Conservation (phyloP, 805 yeast genomes). For the Wickerhamiella sorbophila region DNA sequence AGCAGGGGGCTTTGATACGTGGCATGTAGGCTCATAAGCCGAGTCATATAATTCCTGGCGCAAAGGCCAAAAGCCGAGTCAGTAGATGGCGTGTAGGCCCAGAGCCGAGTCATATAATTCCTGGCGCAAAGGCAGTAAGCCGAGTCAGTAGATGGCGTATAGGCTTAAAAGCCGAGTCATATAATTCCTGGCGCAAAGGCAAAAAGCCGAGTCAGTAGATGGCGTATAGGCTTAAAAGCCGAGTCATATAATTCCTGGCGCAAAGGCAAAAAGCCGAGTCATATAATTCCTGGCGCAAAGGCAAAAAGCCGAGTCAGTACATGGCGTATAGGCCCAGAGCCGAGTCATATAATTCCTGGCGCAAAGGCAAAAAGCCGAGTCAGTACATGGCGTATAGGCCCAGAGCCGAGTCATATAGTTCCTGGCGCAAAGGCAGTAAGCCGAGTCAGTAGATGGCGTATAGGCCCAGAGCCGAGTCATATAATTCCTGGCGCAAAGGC, state of each 20-base stretch:
- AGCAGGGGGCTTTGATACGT: too few relatives aligned
- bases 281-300: not conserved
- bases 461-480: not conserved
- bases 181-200: not conserved
- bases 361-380: not conserved
- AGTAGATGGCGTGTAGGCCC: too few relatives aligned
- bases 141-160: too few relatives aligned
- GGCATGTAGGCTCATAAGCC: too few relatives aligned
- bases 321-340: not conserved
- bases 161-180: too few relatives aligned
- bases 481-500: not conserved
- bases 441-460: not conserved
- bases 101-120: too few relatives aligned
- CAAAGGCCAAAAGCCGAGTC: not conserved
- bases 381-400: not conserved
- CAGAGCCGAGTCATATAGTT: not conserved
- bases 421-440: not conserved
- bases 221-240: too few relatives aligned
- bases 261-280: not conserved
- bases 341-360: not conserved
- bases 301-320: not conserved
- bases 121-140: too few relatives aligned
- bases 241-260: not conserved
- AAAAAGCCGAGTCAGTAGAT: not conserved
- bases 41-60: not conserved